These are phyloP conservation scores for Syzygium oleosum DNA, from an alignment of 345 rosid genomes.

Conservation along the genomic window DNA sequence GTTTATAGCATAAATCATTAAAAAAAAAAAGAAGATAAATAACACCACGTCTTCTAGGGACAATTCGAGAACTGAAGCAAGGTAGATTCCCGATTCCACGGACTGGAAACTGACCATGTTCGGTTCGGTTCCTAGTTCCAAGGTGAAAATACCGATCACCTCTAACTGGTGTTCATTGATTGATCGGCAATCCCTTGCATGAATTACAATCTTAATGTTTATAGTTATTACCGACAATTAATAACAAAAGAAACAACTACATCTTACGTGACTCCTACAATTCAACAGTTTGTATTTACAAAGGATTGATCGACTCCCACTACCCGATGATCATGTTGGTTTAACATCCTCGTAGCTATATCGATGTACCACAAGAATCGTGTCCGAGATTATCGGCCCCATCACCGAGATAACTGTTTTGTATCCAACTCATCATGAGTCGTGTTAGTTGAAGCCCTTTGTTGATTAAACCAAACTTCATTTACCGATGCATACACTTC, in stretches of 20 bases:
- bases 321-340: background rate
- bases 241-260: background rate
- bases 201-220: background rate
- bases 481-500: background rate
- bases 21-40: background rate
- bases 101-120: fast-evolving
- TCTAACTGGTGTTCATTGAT: background rate
- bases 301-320: background rate
- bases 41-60: background rate
- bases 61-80: background rate
- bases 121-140: fast-evolving
- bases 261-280: background rate
- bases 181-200: background rate
- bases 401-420: too few species aligned
- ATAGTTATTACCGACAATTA: background rate
- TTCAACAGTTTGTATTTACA: background rate
- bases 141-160: fast-evolving
- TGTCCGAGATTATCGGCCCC: background rate
- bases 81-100: background rate
- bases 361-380: background rate
- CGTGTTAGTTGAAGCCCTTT: background rate
- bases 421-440: background rate
- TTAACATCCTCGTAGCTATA: background rate
- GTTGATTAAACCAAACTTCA: background rate
- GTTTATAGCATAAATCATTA: background rate